These are phyloP conservation scores for Apiospora malaysiana DNA, from an alignment of 2,329 filamentous ascomycete species.

Conservation along the genomic window DNA sequence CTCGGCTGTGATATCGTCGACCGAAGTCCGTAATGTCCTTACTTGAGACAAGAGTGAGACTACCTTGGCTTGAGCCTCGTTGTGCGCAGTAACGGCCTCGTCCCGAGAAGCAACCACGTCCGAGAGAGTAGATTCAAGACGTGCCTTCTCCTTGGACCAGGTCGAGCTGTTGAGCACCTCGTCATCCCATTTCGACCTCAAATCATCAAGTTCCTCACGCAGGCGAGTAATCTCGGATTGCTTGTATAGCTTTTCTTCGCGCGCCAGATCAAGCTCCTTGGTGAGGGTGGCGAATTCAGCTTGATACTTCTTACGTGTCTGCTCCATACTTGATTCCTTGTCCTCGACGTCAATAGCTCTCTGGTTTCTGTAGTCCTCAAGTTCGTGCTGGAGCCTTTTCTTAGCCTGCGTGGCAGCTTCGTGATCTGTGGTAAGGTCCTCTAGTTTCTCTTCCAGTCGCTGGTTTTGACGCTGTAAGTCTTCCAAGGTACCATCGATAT, in stretches of 20 bases:
- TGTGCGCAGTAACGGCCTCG: slow-evolving; percentile 90
- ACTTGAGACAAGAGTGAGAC: slow-evolving; percentile 91
- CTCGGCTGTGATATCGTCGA: slow-evolving; percentile 86
- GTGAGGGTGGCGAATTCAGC: slow-evolving; percentile 87
- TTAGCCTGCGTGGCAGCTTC: slow-evolving; percentile 86
- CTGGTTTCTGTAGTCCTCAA: slow-evolving; percentile 96
- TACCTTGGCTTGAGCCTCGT: slow-evolving; percentile 92
- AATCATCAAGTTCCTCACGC: slow-evolving; percentile 93
- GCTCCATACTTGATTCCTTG: slow-evolving; percentile 94
- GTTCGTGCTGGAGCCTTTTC: slow-evolving; percentile 93
- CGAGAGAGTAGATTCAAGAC: slow-evolving; percentile 86
- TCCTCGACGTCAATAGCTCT: slow-evolving; percentile 96
- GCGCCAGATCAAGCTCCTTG: slow-evolving; percentile 90
- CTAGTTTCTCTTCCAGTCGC: slow-evolving; percentile 86
- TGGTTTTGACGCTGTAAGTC: slow-evolving; percentile 91
- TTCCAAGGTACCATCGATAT: slow-evolving; percentile 86
- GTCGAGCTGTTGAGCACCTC: slow-evolving; percentile 97
- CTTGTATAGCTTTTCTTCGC: slow-evolving; percentile 85
- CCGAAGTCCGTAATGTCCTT: slow-evolving; percentile 77
- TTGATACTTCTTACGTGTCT: slow-evolving; percentile 97
- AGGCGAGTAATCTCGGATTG: slow-evolving; percentile 86
- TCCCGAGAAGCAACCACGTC: slow-evolving; percentile 91
- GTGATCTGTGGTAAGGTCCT: slow-evolving; percentile 89
- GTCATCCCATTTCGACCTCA: slow-evolving; percentile 96
- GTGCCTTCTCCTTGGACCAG: slow-evolving; percentile 97